These are phyloP conservation scores for Dendrobium catenatum DNA, from an alignment of 106 monocot genomes.

Conservation along the genomic window DNA sequence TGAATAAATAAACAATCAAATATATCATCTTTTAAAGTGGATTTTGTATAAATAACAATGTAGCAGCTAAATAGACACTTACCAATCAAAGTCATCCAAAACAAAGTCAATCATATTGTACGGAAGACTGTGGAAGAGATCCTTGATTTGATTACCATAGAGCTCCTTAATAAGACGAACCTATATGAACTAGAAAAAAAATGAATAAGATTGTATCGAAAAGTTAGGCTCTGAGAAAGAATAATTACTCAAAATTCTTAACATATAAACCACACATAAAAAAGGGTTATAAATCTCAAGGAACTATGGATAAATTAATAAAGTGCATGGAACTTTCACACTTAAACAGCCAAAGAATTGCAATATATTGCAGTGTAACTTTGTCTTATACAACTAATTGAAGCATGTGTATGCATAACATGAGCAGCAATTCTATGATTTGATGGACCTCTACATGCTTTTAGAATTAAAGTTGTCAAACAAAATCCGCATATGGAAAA, in stretches of 20 bases:
- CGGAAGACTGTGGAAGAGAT: constrained; percentile 76
- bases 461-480: not conserved
- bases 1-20: not conserved
- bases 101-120: constrained; percentile 94
- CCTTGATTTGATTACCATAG: constrained; percentile 81
- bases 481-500: not conserved
- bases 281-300: not conserved
- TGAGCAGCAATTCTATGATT: not conserved
- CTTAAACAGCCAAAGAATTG: not conserved
- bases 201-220: constrained; percentile 1
- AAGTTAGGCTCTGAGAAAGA: not conserved
- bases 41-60: not conserved
- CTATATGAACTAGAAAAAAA: constrained; percentile 28
- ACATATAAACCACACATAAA: not conserved
- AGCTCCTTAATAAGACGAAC: constrained; percentile 88
- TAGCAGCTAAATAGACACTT: constrained; percentile 5
- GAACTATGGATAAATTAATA: not conserved
- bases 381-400: not conserved
- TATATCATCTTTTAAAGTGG: not conserved
- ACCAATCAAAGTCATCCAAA: constrained; percentile 85
- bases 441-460: not conserved
- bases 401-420: not conserved
- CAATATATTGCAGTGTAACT: not conserved
- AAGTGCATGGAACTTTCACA: not conserved
- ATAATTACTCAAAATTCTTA: too few species aligned